Evolutionary conservation across 140 eudicot genomes (phyloP).

Genomic region (Ambrosia hybrid): DNA sequence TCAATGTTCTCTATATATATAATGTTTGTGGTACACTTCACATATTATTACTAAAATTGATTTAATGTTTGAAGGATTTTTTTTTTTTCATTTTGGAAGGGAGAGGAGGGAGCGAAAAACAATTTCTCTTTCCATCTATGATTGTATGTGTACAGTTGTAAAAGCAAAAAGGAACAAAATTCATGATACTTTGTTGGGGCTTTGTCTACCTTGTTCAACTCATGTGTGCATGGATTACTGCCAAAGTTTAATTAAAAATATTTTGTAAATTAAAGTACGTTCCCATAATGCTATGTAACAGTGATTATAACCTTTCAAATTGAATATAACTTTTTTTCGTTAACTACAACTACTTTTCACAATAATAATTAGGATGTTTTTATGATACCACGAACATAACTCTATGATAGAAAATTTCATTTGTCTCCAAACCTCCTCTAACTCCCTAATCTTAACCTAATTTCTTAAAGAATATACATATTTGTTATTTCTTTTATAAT

Average conservation of each 20-base stretch:
- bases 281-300: constrained; percentile 22
- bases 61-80: neutral
- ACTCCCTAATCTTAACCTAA: no score
- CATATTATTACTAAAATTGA: neutral
- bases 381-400: no score
- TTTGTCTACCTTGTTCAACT: constrained; percentile 29
- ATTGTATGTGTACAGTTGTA: constrained; percentile 43
- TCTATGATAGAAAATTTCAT: neutral
- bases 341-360: neutral
- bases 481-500: no score
- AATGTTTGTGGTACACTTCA: no score
- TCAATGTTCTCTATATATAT: no score
- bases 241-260: constrained; percentile 20
- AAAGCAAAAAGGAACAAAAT: constrained; percentile 31
- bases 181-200: constrained; percentile 37
- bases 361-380: neutral
- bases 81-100: constrained; percentile 28
- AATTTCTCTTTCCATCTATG: constrained; percentile 26
- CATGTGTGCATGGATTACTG: constrained; percentile 33
- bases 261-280: constrained; percentile 2
- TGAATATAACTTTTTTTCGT: neutral
- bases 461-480: no score
- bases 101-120: constrained; percentile 27
- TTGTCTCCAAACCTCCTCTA: no score
- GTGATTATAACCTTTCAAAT: constrained; percentile 12